Evolutionary conservation across 352 stramenopile genomes (phyloP).

Genomic region (Globisporangium acanthophoron): DNA sequence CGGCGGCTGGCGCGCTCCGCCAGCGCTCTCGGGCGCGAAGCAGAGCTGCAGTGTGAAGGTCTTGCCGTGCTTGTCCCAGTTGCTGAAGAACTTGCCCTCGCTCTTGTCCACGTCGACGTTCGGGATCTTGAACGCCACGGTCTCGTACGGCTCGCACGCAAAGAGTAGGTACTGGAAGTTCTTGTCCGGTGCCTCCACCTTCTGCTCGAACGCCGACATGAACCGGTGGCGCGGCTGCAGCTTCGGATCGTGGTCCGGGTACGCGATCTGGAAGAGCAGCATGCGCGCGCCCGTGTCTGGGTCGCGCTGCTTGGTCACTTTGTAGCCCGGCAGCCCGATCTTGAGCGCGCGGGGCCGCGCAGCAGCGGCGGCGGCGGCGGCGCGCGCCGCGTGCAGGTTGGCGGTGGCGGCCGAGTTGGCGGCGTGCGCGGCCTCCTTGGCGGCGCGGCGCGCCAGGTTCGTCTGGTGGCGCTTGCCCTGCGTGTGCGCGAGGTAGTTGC

Average conservation of each 20-base stretch:
- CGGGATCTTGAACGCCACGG: constrained; percentile 98
- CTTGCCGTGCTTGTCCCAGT: constrained; percentile 95
- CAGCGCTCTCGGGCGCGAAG: constrained; percentile 32
- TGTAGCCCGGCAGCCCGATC: constrained; percentile 97
- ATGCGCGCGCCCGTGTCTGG: constrained; percentile 77
- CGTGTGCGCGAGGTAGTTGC: constrained; percentile 99
- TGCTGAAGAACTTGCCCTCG: constrained; percentile 95
- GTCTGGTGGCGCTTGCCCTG: constrained; percentile 99
- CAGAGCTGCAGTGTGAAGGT: constrained; percentile 93
- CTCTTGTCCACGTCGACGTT: constrained; percentile 95
- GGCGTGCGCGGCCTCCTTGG: constrained; percentile 70
- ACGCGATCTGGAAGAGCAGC: constrained; percentile 94
- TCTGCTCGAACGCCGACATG: constrained; percentile 99
- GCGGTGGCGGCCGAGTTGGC: constrained; percentile 40
- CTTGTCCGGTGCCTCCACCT: constrained; percentile 95
- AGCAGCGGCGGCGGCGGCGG: constrained; percentile 33
- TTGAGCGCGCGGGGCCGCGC: constrained; percentile 81
- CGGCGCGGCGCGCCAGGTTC: constrained; percentile 91
- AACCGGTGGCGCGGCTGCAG: constrained; percentile 97
- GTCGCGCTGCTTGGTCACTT: constrained; percentile 94
- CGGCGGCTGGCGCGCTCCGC: constrained; percentile 21
- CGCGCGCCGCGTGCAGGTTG: constrained; percentile 33
- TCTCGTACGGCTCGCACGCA: constrained; percentile 99
- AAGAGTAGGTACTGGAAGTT: constrained; percentile 97
- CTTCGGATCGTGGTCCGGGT: constrained; percentile 92